Evolutionary conservation across 805 yeast species (phyloP).

Genomic region (Clavispora carvajalis): DNA sequence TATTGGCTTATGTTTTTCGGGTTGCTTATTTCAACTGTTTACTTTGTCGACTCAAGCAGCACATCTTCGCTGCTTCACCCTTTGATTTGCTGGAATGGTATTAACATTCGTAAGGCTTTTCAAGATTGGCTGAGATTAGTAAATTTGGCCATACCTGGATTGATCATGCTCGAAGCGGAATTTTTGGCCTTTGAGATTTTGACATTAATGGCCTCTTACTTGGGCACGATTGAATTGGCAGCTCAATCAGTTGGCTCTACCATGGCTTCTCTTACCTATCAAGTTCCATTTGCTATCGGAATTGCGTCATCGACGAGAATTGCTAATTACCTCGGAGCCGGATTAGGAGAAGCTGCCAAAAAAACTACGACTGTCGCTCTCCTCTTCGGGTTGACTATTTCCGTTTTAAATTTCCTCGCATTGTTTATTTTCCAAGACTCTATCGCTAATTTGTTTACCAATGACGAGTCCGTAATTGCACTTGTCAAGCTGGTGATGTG

Average conservation of each 20-base stretch:
- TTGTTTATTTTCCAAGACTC: conserved; percentile 27
- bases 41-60: conserved; percentile 30
- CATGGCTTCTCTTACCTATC: conserved; percentile 41
- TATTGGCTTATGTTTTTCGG: conserved; percentile 53
- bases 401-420: conserved; percentile 27
- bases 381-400: conserved; percentile 31
- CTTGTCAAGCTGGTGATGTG: conserved; percentile 51
- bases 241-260: conserved; percentile 47
- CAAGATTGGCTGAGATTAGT: conserved; percentile 42
- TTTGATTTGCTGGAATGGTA: conserved; percentile 44
- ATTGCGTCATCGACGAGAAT: conserved; percentile 55
- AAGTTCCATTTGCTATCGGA: conserved; percentile 54
- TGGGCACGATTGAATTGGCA: conserved; percentile 50
- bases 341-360: conserved; percentile 30
- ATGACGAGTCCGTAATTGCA: conserved; percentile 51
- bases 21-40: conserved; percentile 33
- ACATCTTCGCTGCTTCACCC: conserved; percentile 47
- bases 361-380: conserved; percentile 33
- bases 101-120: conserved; percentile 35
- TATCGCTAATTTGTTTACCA: conserved; percentile 48
- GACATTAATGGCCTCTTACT: conserved; percentile 49
- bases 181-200: conserved; percentile 55
- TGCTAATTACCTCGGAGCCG: conserved; percentile 52
- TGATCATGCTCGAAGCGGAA: conserved; percentile 56
- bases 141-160: conserved; percentile 48